phyloP scores from a whole-genome alignment of 2,329 filamentous ascomycete genomes.

The Grosmannia serpens region DNA sequence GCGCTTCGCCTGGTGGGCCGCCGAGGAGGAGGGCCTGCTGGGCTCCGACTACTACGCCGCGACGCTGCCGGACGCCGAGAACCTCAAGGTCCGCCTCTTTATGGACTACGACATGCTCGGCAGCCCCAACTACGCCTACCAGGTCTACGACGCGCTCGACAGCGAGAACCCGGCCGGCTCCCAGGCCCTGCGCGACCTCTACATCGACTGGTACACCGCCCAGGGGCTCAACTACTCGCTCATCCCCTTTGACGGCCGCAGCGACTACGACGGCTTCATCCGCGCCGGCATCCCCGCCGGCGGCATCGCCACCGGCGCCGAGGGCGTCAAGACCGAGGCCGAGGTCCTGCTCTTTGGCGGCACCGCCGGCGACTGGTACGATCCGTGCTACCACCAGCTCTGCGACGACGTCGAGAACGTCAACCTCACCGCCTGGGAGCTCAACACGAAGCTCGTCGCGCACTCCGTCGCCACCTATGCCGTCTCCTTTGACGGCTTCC shows the following conservation, averaged over 20 bases:
- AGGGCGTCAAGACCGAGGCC: conserved; percentile 59
- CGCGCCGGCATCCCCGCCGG: conserved; percentile 60
- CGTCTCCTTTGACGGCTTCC: conserved; percentile 52
- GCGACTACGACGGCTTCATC: conserved; percentile 71
- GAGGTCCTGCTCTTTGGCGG: conserved; percentile 62
- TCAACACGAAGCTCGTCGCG: conserved; percentile 56
- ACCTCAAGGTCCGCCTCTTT: conserved; percentile 50
- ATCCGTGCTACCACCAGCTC: conserved; percentile 50
- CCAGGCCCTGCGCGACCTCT: conserved; percentile 55
- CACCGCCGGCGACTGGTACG: conserved; percentile 46
- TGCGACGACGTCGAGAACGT: conserved; percentile 49
- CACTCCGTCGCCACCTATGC: conserved; percentile 64
- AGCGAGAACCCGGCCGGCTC: conserved; percentile 59
- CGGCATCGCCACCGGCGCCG: conserved; percentile 67
- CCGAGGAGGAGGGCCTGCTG: conserved; percentile 54
- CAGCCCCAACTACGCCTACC: conserved; percentile 54
- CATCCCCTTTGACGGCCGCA: conserved; percentile 66
- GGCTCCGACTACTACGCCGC: conserved; percentile 52
- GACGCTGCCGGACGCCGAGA: conserved; percentile 43
- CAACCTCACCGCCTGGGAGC: conserved; percentile 47
- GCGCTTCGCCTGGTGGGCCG: conserved; percentile 57
- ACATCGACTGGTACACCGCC: conserved; percentile 53
- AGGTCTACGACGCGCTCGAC: conserved; percentile 63
- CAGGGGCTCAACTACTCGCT: conserved; percentile 55
- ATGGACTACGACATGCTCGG: conserved; percentile 63